A percentile compares a stretch with the other conserved stretches of the same genome.
Evolutionary conservation across 108 stramenopile genomes (phyloP).

Genomic region (Nannochloropsis gaditana): DNA sequence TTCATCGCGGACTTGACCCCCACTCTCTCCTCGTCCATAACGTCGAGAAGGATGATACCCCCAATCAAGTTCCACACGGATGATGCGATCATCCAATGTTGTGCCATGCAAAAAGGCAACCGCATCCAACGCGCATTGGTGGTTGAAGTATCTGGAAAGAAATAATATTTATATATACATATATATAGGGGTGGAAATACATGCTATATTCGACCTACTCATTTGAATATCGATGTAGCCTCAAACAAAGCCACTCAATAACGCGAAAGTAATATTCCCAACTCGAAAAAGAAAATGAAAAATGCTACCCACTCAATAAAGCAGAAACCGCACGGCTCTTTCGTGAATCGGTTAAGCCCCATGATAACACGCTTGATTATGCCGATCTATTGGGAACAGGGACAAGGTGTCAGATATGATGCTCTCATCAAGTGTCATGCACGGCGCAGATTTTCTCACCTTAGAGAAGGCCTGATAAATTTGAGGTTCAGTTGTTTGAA

Average conservation of each 20-base stretch:
- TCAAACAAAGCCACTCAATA: no score
- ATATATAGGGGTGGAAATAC: no score
- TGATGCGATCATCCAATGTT: slow-evolving; percentile 78
- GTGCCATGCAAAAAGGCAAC: slow-evolving; percentile 70
- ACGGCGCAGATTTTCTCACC: slow-evolving; percentile 20
- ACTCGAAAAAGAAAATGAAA: no score
- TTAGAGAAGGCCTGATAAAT: slow-evolving; percentile 70
- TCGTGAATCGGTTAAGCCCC: slow-evolving; percentile 76
- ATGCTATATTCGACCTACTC: no score
- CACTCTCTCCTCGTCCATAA: slow-evolving; percentile 80
- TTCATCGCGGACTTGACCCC: slow-evolving; percentile 91
- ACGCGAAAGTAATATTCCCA: no score
- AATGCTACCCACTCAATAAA: slow-evolving; percentile 70
- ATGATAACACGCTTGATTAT: slow-evolving; percentile 73
- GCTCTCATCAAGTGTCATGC: not conserved
- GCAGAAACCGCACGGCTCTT: slow-evolving; percentile 87
- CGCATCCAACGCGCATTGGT: slow-evolving; percentile 59
- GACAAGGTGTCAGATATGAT: not conserved
- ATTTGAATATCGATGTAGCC: no score
- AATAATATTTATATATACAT: not conserved
- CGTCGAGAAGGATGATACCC: slow-evolving; percentile 88
- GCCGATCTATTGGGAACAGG: slow-evolving; percentile 58
- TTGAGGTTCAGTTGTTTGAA: slow-evolving; percentile 76
- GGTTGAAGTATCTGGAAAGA: not conserved
- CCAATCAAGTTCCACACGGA: slow-evolving; percentile 88